Evolutionary conservation across 441 rosid genomes (phyloP).

Genomic region (Brassica balearica): DNA sequence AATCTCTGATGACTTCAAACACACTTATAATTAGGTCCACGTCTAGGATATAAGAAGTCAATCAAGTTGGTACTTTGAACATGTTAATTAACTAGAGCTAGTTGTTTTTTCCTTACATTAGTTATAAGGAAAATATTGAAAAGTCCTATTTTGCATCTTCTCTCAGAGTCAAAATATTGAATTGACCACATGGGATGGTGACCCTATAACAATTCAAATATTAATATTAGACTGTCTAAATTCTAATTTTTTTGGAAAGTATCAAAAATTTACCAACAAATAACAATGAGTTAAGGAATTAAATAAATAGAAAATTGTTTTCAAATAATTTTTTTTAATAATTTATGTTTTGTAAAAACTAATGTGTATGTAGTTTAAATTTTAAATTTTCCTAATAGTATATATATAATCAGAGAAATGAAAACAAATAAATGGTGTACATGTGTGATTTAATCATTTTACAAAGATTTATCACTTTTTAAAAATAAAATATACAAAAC

Average conservation of each 20-base stretch:
- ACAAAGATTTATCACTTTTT: neutral
- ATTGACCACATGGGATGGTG: slow-evolving; percentile 33
- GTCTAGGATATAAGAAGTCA: slow-evolving; percentile 35
- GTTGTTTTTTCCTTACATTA: neutral
- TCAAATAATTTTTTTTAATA: neutral
- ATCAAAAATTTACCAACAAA: neutral
- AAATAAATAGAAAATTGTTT: neutral
- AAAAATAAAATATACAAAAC: neutral
- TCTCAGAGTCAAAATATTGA: slow-evolving; percentile 35
- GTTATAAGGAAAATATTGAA: slow-evolving; percentile 13
- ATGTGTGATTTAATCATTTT: neutral
- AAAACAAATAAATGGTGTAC: neutral
- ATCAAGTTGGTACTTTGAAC: slow-evolving; percentile 35
- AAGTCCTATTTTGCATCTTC: slow-evolving; percentile 23
- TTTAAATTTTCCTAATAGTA: neutral
- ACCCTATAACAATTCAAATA: slow-evolving; percentile 17
- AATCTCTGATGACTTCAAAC: slow-evolving; percentile 3
- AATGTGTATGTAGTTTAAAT: neutral
- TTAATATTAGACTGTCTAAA: slow-evolving; percentile 18
- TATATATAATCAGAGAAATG: neutral
- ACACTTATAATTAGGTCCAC: slow-evolving; percentile 26
- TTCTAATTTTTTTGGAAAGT: neutral
- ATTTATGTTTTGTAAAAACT: neutral
- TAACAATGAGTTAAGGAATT: neutral
- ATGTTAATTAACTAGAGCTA: slow-evolving; percentile 17